Evolutionary conservation across 2,329 filamentous ascomycete species (phyloP), one percentile per base, ranked within the genome.

Genomic region (Neonectria hederae): DNA sequence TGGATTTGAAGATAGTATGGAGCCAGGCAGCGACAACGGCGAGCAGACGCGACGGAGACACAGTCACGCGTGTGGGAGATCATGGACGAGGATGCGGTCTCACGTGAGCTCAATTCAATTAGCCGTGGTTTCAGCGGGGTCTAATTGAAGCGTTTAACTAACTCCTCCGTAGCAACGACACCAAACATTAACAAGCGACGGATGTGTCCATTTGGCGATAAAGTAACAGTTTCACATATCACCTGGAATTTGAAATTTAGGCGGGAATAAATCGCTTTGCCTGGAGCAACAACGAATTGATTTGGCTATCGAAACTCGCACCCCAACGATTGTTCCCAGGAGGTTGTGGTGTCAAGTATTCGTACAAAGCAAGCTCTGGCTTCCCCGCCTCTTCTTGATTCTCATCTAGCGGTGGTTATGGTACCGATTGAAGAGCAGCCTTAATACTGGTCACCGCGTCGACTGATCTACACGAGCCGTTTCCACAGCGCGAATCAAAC

Each of bases 11-110:
- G 24, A 30, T 43, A 13, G 38, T 14, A 30, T 49, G n/a, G 45
- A 32, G 38, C 17, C 43, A 54, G 51, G 53, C 53, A 62, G 46
- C 53, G 38, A 48, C 17, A 35, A 14, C 14, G 35, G 32, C 49
- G 17, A 28, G 8, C 32, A 48, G 61, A 63, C 61, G 61, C 61
- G 61, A 48, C 42, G 14, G 24, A 35, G 22, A 21, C 10, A 11
- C 26, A 21, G 24, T 11, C 19, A 55, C 61, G 61, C 55, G 61
- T 59, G 49, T 54, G 40, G 28, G 24, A 30, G 42, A 17, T 48
- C 28, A 56, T 40, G 45, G 53, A 40, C 38, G 40, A 42, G 24
- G 56, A 61, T 64, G 57, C 62, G 62, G 40, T 28, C 28, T 52
- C 62, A 64, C 62, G 62, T 64, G 62, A 49, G 13, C 21, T 17